Evolutionary conservation across 2,329 filamentous ascomycete species (phyloP).

Genomic region (Apiospora koreana): DNA sequence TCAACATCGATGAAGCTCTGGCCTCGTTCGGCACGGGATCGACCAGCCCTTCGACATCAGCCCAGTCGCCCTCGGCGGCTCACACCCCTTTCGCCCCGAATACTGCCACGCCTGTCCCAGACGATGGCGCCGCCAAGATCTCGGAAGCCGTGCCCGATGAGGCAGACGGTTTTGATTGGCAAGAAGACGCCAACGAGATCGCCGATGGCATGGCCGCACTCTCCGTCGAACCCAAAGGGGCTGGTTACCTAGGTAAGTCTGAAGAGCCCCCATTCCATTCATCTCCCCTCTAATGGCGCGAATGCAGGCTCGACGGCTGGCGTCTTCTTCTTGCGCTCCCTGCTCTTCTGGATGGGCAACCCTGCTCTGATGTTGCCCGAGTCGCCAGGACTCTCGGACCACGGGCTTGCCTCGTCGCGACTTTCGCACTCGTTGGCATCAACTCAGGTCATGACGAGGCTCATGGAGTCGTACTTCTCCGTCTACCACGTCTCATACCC

Average conservation of each 20-base stretch:
- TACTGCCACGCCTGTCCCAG: background rate
- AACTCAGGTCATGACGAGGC: constrained; percentile 24
- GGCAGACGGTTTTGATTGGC: constrained; percentile 35
- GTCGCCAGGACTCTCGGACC: background rate
- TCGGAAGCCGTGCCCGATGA: constrained; percentile 31
- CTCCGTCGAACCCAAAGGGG: constrained; percentile 35
- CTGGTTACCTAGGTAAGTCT: constrained; percentile 32
- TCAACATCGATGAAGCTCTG: constrained; percentile 26
- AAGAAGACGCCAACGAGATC: constrained; percentile 32
- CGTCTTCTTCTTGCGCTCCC: constrained; percentile 32
- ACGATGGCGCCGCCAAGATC: constrained; percentile 18
- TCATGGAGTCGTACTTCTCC: constrained; percentile 42
- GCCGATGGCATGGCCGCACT: constrained; percentile 38
- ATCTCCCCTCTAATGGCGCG: background rate
- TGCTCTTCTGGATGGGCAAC: constrained; percentile 28
- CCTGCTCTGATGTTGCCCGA: constrained; percentile 14
- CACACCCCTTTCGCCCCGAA: background rate
- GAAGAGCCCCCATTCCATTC: too few species aligned
- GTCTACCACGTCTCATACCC: constrained; percentile 48
- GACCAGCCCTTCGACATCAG: background rate
- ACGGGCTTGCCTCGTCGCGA: constrained; percentile 17
- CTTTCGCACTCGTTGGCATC: constrained; percentile 26
- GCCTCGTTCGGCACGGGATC: background rate
- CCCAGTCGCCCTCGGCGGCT: background rate
- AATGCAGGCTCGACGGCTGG: constrained; percentile 29